A percentile compares a stretch with the other conserved stretches of the same genome.
Evolutionary conservation across 2,329 filamentous ascomycete genomes (phyloP).

Genomic region (Hypoxylon sp.): DNA sequence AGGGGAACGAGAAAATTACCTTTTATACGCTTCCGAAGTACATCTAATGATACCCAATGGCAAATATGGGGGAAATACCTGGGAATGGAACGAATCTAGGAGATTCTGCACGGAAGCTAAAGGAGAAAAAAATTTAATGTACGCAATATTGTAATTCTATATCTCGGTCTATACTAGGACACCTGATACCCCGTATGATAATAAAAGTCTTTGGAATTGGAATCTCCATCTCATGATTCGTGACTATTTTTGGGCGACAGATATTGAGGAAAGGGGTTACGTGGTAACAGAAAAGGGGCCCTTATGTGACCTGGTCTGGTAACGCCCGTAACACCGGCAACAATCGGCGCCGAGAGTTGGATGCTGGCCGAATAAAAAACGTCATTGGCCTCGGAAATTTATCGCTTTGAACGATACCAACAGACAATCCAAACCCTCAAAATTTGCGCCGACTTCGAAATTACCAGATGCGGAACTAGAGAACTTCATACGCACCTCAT

Average conservation of each 20-base stretch:
- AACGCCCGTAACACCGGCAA: background rate
- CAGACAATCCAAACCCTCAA: background rate
- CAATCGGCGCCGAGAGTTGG: conserved; percentile 27
- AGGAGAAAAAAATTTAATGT: background rate
- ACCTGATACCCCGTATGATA: conserved; percentile 17
- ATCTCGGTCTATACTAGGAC: conserved; percentile 23
- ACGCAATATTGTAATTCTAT: conserved; percentile 19
- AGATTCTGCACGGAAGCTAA: background rate
- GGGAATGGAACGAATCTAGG: background rate
- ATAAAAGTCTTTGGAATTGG: conserved; percentile 3
- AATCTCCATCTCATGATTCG: background rate
- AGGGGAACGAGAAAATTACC: background rate
- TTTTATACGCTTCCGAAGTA: conserved; percentile 6
- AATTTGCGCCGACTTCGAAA: background rate
- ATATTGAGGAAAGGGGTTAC: background rate
- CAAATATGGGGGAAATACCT: background rate
- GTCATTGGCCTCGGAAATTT: conserved; percentile 28
- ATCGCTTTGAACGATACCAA: conserved; percentile 18
- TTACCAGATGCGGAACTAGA: background rate
- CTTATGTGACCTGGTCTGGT: background rate
- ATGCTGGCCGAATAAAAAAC: conserved; percentile 20
- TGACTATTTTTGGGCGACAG: background rate
- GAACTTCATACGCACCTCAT: background rate
- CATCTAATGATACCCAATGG: conserved; percentile 11
- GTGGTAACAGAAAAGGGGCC: conserved; percentile 1